Evolutionary conservation across 2,329 filamentous ascomycete species (phyloP), one percentile per base, ranked within the genome.

Genomic region (Penicillium crustosum): DNA sequence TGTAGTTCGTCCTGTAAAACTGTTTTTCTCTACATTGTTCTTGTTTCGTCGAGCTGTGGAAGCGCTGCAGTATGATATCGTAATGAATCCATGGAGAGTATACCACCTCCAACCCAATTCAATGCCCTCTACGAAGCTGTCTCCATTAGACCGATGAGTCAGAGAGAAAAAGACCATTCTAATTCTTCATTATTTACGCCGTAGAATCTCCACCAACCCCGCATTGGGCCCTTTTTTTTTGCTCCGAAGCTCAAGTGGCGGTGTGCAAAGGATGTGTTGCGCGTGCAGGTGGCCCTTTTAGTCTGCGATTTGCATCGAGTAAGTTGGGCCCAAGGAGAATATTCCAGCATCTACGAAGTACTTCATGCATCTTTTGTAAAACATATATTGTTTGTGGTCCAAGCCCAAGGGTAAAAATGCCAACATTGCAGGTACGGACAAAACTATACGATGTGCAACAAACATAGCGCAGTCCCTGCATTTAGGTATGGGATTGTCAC

Each of bases 221-320:
- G 54, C 65, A 54, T 48, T 53, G 23, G 55, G 62, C 43, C 31
- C 19, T 53, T 39, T 19, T 51, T 53, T 58, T 51, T 47, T 17
- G 23, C 43, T 51, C 54, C 54, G 55, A 42, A 31, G 54, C 45
- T 48, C 48, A 64, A 67, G 60, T 67, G 57, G 65, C 65, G 65
- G 65, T 67, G 65, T 66, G 64, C 57, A 58, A 61, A 52, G 17
- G 48, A 52, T 58, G 54, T 53, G 49, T 58, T 62, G 61, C 59
- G 53, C 58, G 53, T 62, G 63, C 60, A 61, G 53, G 50, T 59
- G 49, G 43, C 51, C 45, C 29, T 33, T 55, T 55, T 55, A 51
- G 44, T 53, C 29, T 52, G 21, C 23, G 35, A 29, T 10, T 21
- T 51, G 35, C 21, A 15, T 43, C 48, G 49, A 51, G 29, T 25